Base-by-base conservation (phyloP, 345 rosid species). In the Syzygium aqueum region DNA sequence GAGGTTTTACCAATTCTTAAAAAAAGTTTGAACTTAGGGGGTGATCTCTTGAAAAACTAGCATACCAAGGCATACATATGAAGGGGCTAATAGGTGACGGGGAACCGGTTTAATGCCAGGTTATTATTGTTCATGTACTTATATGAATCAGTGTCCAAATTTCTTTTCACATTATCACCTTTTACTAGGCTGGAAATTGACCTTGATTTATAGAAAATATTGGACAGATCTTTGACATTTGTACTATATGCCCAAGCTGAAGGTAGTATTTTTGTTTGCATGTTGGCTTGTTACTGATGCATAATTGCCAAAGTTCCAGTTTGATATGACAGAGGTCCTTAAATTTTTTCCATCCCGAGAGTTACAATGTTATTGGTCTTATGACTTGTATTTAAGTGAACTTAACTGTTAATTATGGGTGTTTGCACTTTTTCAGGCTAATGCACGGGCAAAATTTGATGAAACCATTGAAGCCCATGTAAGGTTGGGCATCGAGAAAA, bases 401-500 rank as follows among this genome's bases (percentile, higher is more conserved):
- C 12, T 78, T 25, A 15, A 52, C 46, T 14, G 51, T 87, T 63
- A 23, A 50, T 37, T 14, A 17, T 17, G 51, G 46, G 61, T 28
- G 65, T 87, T 57, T 52, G 33, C 77, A 50, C 51, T 28, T 28
- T 73, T 43, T 21, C 93, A 97, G 99, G 94, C 92, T 53, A 94
- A 91, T 92, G 96, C 96, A 57, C 94, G 91, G 87, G 92, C 92
- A 1, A 94, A 92, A 2, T 97, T 97, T 85, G 95, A 95, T 87
- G 99, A 97, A 91, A 97, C 98, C 87, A 67, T 96, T 89, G 99
- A 97, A 90, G 99, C 98, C 8, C 99, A 97, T 86, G 99, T 94
- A 40, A 90, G 94, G 84, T 90, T 96, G 90, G 98, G 95, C 37
- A 95, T 97, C 40, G 94, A 93, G 53, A 93, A 90, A 86, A 93